Percentiles rank a stretch among this genome's conserved stretches.
Evolutionary conservation across 2,329 filamentous ascomycete genomes (phyloP).

Genomic region (Claviceps paspali): DNA sequence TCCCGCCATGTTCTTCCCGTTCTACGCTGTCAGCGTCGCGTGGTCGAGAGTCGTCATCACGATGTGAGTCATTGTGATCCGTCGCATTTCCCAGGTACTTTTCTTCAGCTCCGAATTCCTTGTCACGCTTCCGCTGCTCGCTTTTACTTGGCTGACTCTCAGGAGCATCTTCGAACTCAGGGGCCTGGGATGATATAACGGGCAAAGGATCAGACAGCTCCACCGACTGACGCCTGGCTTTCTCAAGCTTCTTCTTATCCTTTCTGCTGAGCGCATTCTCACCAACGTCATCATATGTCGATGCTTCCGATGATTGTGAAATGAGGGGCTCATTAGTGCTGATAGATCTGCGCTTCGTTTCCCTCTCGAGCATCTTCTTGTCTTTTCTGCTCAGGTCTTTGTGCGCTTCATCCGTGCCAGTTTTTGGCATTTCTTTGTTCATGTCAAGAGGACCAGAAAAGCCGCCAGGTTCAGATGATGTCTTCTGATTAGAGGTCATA

Average conservation of each 20-base stretch:
- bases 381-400: constrained; percentile 32
- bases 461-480: constrained; percentile 23
- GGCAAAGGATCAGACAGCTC: constrained; percentile 4
- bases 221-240: constrained; percentile 10
- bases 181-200: constrained; percentile 3
- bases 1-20: constrained; percentile 12
- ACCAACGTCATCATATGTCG: constrained; percentile 10
- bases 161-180: constrained; percentile 11
- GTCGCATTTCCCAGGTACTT: constrained; percentile 10
- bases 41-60: constrained; percentile 8
- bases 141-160: constrained; percentile 18
- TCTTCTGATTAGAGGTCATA: constrained; percentile 10
- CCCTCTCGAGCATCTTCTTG: constrained; percentile 31
- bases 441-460: constrained; percentile 34
- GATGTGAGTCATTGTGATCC: constrained; percentile 12
- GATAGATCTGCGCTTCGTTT: constrained; percentile 17
- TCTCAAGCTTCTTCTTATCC: constrained; percentile 32
- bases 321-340: constrained; percentile 6
- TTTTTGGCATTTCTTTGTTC: constrained; percentile 16
- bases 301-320: background rate
- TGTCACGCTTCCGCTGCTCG: constrained; percentile 28
- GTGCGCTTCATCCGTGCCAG: constrained; percentile 12
- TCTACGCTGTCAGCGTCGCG: constrained; percentile 10
- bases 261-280: constrained; percentile 28
- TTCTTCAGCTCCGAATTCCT: constrained; percentile 12